phyloP scores from a whole-genome alignment of 352 stramenopile species.

The Globisporangium cylindrosporum region DNA sequence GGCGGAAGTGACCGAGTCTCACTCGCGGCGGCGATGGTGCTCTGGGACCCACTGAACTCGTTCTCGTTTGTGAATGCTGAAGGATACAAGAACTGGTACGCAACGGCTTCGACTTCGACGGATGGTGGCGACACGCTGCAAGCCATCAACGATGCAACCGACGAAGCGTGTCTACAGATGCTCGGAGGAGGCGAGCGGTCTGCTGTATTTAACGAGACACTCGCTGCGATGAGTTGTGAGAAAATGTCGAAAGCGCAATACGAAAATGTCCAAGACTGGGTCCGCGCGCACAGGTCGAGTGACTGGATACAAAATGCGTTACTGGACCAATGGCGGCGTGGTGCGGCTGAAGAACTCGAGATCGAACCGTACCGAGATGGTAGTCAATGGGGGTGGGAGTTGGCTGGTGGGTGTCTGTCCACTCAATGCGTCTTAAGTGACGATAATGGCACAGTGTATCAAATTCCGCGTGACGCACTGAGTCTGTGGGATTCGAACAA shows the following conservation, averaged over 20 bases:
- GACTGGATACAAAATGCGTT: constrained; percentile 45
- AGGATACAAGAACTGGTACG: constrained; percentile 54
- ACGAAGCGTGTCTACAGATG: constrained; percentile 21
- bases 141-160: constrained; percentile 39
- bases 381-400: constrained; percentile 45
- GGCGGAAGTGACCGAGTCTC: constrained; percentile 23
- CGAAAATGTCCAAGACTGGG: constrained; percentile 33
- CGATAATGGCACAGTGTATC: constrained; percentile 35
- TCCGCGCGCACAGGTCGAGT: constrained; percentile 20
- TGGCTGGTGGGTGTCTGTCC: constrained; percentile 34
- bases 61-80: constrained; percentile 44
- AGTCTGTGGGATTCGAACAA: constrained; percentile 40
- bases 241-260: constrained; percentile 32
- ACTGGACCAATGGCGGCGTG: constrained; percentile 66
- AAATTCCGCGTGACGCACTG: constrained; percentile 39
- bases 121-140: constrained; percentile 14
- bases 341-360: constrained; percentile 34
- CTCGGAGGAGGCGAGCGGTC: constrained; percentile 34
- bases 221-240: constrained; percentile 28
- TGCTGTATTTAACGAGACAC: constrained; percentile 46
- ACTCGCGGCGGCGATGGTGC: constrained; percentile 27
- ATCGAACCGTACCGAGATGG: constrained; percentile 61
- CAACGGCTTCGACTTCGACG: constrained; percentile 13
- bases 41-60: constrained; percentile 40
- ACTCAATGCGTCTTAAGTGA: constrained; percentile 31